Evolutionary conservation across 257 asterid genomes (phyloP).

Genomic region (Scutellaria barbata): DNA sequence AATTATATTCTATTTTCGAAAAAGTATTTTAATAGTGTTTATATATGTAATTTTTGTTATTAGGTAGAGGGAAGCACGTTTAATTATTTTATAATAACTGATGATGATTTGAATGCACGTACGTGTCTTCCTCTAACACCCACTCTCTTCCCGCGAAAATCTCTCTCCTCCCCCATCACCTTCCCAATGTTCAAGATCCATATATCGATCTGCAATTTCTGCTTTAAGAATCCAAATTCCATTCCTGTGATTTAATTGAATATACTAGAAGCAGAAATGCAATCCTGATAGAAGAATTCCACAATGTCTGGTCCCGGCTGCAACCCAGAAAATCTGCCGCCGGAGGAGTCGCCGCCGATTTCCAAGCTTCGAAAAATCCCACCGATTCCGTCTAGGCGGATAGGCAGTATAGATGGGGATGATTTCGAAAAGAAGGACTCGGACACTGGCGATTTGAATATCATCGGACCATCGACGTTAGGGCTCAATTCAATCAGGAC

Average conservation of each 20-base stretch:
- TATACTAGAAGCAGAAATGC: conserved; percentile 14
- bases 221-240: conserved; percentile 21
- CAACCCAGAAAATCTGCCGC: conserved; percentile 44
- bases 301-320: conserved; percentile 44
- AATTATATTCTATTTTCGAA: too few species aligned
- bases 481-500: conserved; percentile 86
- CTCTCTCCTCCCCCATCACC: conserved; percentile 39
- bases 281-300: conserved; percentile 30
- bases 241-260: background rate
- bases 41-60: too few species aligned
- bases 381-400: conserved; percentile 55
- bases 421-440: conserved; percentile 34
- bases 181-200: conserved; percentile 35
- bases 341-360: conserved; percentile 45
- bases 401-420: conserved; percentile 20
- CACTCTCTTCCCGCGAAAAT: conserved; percentile 78
- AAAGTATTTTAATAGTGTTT: too few species aligned
- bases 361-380: conserved; percentile 66
- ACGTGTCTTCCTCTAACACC: conserved; percentile 51
- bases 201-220: conserved; percentile 30
- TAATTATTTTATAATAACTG: background rate
- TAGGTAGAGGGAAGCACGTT: conserved; percentile 47
- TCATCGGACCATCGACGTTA: conserved; percentile 57
- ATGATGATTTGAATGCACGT: conserved; percentile 46
- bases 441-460: conserved; percentile 33